Evolutionary conservation across 2,329 filamentous ascomycete species (phyloP).

Genomic region (Dactylellina haptotyla): DNA sequence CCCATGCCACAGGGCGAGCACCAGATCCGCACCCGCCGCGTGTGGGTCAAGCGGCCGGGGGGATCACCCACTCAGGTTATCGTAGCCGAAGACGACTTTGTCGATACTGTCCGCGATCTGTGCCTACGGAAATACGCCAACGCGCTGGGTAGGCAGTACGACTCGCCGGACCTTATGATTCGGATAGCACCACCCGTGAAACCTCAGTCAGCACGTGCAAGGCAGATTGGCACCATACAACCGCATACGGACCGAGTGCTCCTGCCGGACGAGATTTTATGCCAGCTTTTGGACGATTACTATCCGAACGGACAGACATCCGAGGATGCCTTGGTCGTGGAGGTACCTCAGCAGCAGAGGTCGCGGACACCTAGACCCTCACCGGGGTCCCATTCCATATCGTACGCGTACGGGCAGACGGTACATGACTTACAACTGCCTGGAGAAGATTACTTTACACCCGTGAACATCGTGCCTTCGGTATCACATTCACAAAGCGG

Average conservation of each 20-base stretch:
- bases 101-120: slow-evolving; percentile 92
- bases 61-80: slow-evolving; percentile 87
- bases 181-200: slow-evolving; percentile 77
- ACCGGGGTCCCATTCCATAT: slow-evolving; percentile 65
- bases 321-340: slow-evolving; percentile 89
- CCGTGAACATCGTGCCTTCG: slow-evolving; percentile 68
- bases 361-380: slow-evolving; percentile 81
- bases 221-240: slow-evolving; percentile 62
- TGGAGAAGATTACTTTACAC: slow-evolving; percentile 84
- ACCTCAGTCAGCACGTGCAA: slow-evolving; percentile 42
- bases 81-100: slow-evolving; percentile 85
- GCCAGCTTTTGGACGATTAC: slow-evolving; percentile 79
- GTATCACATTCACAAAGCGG: slow-evolving; percentile 58
- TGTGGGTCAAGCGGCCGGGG: slow-evolving; percentile 91
- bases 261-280: slow-evolving; percentile 86
- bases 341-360: slow-evolving; percentile 71
- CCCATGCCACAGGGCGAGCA: slow-evolving; percentile 58
- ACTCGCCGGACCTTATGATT: slow-evolving; percentile 87
- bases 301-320: slow-evolving; percentile 88
- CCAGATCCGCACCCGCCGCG: slow-evolving; percentile 73
- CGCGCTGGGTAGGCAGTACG: slow-evolving; percentile 85
- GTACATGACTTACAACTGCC: slow-evolving; percentile 65
- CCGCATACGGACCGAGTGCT: slow-evolving; percentile 71
- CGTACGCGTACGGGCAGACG: slow-evolving; percentile 48
- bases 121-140: slow-evolving; percentile 94